These are phyloP conservation scores for Eimeria maxima DNA, from an alignment of 169 alveolate species.

Conservation along the genomic window DNA sequence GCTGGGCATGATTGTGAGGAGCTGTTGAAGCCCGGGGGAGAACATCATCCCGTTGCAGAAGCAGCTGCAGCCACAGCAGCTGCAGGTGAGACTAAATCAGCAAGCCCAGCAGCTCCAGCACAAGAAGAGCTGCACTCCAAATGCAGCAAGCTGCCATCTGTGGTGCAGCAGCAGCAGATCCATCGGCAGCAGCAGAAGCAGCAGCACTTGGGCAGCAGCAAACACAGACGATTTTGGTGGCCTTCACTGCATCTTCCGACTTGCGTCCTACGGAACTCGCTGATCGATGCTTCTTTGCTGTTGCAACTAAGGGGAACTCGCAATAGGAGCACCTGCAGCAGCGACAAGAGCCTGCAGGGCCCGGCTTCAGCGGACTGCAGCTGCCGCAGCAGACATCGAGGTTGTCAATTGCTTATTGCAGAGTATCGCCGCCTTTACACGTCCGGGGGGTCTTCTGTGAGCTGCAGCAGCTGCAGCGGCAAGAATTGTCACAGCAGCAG, in stretches of 20 bases:
- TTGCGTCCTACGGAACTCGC: neutral
- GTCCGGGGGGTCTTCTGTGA: neutral
- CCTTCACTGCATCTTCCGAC: slow-evolving; percentile 8
- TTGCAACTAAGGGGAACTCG: slow-evolving; percentile 6
- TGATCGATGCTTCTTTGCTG: slow-evolving; percentile 23
- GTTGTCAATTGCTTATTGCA: slow-evolving; percentile 37
- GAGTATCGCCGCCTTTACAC: slow-evolving; percentile 36
- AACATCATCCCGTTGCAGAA: neutral
- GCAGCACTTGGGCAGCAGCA: neutral
- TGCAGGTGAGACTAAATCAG: neutral
- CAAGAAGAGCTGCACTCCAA: neutral
- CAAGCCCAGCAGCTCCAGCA: neutral
- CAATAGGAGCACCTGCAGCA: slow-evolving; percentile 22
- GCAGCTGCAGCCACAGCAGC: neutral
- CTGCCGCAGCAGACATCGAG: slow-evolving; percentile 54
- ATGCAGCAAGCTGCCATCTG: neutral
- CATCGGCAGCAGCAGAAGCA: neutral
- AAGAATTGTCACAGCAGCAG: neutral
- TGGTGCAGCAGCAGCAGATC: slow-evolving; percentile 47
- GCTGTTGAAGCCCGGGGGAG: neutral
- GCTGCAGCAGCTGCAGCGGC: slow-evolving; percentile 56
- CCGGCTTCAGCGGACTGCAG: neutral
- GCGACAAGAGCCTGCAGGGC: neutral
- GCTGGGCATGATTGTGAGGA: neutral
- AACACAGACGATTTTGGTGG: neutral